Percentiles rank a stretch among this genome's conserved stretches.
Conservation (phyloP, 139 green algal species). For the Tetradesmus lagerheimii region DNA sequence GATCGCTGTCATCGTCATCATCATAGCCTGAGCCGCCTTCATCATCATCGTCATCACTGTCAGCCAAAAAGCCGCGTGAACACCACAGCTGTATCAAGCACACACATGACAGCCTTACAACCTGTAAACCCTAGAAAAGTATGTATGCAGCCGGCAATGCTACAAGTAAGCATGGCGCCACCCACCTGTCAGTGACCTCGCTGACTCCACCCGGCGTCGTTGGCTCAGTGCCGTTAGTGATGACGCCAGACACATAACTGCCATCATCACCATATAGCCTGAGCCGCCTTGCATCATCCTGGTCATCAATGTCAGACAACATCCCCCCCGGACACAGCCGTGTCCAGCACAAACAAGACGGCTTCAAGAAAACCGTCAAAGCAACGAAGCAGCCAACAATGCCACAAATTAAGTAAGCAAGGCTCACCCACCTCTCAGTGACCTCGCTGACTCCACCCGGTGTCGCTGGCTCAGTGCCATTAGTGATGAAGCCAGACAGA, state of each 20-base stretch:
- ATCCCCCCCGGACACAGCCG: no score
- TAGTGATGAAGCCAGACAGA: conserved; percentile 41
- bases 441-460: not conserved
- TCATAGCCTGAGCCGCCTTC: not conserved
- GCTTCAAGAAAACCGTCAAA: no score
- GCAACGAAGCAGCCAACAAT: no score
- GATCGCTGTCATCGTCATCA: conserved; percentile 15
- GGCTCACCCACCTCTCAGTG: conserved; percentile 17
- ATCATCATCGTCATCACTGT: no score
- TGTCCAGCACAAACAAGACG: no score
- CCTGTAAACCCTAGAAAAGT: no score
- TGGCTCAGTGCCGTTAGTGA: not conserved
- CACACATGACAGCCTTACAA: no score
- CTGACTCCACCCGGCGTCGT: not conserved
- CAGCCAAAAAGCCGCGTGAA: no score
- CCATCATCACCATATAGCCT: not conserved
- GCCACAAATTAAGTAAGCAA: no score
- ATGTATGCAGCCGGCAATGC: no score
- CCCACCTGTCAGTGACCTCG: conserved; percentile 15
- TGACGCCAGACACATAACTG: conserved; percentile 41
- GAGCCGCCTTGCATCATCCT: not conserved
- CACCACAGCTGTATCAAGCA: no score
- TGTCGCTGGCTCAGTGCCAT: not conserved
- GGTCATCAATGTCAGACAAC: not conserved
- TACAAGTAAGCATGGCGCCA: no score